Conservation (phyloP, 1,284 basidiomycete species). For the Meira miltonrushii region DNA sequence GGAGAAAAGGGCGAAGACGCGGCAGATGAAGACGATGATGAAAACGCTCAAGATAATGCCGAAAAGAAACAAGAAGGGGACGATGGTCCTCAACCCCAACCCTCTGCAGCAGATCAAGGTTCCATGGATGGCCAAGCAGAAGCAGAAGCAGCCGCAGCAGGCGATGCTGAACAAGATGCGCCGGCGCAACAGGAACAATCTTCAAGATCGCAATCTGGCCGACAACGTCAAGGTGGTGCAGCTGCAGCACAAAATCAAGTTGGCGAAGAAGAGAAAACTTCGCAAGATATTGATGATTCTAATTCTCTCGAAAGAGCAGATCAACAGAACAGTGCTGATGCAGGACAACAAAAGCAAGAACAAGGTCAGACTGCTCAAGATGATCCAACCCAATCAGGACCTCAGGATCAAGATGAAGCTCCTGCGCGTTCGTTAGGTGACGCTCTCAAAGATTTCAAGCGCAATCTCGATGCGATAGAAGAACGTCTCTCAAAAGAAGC, state of each 20-base stretch:
- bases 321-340: background rate
- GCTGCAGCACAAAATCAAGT: background rate
- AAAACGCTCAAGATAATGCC: constrained; percentile 38
- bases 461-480: constrained; percentile 78
- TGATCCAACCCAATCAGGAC: constrained; percentile 8
- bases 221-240: background rate
- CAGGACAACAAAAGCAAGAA: constrained; percentile 5
- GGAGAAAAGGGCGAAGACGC: constrained; percentile 53
- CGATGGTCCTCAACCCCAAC: no score
- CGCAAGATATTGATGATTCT: background rate
- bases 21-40: constrained; percentile 54
- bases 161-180: constrained; percentile 1
- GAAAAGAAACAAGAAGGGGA: background rate
- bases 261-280: background rate
- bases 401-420: constrained; percentile 53
- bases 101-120: constrained; percentile 1
- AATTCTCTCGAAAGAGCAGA: background rate
- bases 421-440: constrained; percentile 80
- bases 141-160: background rate
- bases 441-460: constrained; percentile 73
- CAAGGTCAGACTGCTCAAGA: constrained; percentile 1
- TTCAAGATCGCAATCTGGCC: background rate
- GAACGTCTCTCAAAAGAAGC: constrained; percentile 56
- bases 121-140: constrained; percentile 19
- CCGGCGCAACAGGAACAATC: background rate